Evolutionary conservation across 208 protist species (phyloP).

Genomic region (Herpetomonas samuelpessoai): DNA sequence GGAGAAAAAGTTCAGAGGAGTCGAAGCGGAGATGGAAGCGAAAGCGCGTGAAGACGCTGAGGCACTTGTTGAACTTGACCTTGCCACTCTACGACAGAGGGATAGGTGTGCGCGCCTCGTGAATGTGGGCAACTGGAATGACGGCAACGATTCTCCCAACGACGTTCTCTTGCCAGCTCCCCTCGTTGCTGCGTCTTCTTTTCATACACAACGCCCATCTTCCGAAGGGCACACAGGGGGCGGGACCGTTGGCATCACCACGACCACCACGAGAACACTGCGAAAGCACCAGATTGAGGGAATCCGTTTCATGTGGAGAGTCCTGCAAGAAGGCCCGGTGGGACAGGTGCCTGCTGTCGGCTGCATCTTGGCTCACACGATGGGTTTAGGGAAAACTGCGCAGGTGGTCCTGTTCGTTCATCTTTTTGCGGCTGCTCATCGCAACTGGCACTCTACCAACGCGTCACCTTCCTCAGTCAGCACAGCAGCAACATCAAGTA

Average conservation of each 20-base stretch:
- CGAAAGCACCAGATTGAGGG: slow-evolving; percentile 75
- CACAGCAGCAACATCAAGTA: background rate
- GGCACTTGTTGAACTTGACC: background rate
- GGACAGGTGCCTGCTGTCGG: slow-evolving; percentile 74
- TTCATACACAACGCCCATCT: background rate
- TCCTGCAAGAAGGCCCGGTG: slow-evolving; percentile 68
- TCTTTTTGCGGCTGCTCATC: slow-evolving; percentile 33
- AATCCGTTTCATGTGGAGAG: slow-evolving; percentile 83
- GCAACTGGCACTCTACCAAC: background rate
- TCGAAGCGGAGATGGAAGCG: slow-evolving; percentile 4
- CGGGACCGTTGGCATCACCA: background rate
- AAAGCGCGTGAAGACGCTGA: background rate
- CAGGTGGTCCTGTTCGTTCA: slow-evolving; percentile 83
- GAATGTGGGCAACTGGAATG: slow-evolving; percentile 43
- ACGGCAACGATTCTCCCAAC: slow-evolving; percentile 16
- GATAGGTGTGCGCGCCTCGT: slow-evolving; percentile 53
- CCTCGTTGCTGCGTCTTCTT: slow-evolving; percentile 28
- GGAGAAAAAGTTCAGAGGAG: slow-evolving; percentile 25
- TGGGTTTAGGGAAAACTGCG: slow-evolving; percentile 88
- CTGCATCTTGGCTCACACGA: slow-evolving; percentile 84
- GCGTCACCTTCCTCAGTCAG: background rate
- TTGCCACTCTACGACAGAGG: slow-evolving; percentile 6
- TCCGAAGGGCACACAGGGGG: background rate
- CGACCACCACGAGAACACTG: slow-evolving; percentile 18
- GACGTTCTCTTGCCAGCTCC: slow-evolving; percentile 65